A percentile compares a stretch with the other conserved stretches of the same genome.
phyloP scores from a whole-genome alignment of 2,329 filamentous ascomycete genomes.

The Cytospora piceae region DNA sequence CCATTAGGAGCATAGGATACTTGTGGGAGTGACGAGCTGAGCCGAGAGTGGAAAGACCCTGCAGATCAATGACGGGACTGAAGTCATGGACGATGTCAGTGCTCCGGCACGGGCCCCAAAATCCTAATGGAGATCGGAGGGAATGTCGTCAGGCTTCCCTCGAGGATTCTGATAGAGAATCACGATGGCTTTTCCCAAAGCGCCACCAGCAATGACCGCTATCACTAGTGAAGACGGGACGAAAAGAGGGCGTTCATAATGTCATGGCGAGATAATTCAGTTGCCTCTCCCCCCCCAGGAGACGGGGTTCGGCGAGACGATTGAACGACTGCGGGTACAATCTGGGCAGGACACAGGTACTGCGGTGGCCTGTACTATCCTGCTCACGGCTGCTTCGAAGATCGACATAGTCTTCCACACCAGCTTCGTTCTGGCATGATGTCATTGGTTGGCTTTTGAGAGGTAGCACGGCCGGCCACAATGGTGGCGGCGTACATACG shows the following conservation, averaged over 20 bases:
- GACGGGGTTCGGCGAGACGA: not conserved
- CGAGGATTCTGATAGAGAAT: not conserved
- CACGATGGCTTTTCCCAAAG: not conserved
- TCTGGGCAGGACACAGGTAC: not conserved
- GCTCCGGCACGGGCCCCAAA: constrained; percentile 5
- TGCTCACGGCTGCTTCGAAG: constrained; percentile 17
- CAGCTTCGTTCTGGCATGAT: constrained; percentile 32
- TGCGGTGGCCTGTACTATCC: not conserved
- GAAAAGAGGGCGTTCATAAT: not conserved
- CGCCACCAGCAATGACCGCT: not conserved
- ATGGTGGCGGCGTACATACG: constrained; percentile 4
- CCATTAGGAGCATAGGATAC: constrained; percentile 2
- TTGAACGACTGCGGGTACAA: not conserved
- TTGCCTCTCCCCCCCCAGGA: not conserved
- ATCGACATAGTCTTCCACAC: constrained; percentile 27
- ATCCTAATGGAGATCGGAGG: constrained; percentile 15
- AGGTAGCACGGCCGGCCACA: constrained; percentile 17
- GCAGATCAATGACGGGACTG: constrained; percentile 33
- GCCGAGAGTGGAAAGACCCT: constrained; percentile 33
- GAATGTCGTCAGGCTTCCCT: constrained; percentile 11
- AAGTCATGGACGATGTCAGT: constrained; percentile 31
- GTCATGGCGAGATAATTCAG: not conserved
- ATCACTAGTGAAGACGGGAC: not conserved
- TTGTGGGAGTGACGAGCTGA: constrained; percentile 7
- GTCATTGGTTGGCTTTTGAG: constrained; percentile 33